These are phyloP conservation scores for Diospyros lotus DNA, from an alignment of 148 eudicot species.

Conservation along the genomic window DNA sequence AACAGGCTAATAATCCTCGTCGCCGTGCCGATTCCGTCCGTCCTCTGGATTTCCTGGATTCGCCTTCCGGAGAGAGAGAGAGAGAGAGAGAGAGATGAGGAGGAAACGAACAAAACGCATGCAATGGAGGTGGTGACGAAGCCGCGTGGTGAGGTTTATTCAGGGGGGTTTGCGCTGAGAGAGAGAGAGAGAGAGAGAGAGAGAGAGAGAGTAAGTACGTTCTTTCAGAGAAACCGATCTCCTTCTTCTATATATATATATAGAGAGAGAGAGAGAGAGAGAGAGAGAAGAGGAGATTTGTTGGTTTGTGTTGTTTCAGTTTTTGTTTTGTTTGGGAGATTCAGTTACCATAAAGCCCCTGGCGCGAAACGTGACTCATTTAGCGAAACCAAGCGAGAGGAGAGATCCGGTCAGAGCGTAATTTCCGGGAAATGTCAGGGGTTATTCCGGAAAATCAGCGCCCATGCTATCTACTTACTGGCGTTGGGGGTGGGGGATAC, in stretches of 20 bases:
- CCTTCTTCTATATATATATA: too few relatives aligned
- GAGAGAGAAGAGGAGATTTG: slow-evolving; percentile 1
- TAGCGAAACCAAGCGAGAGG: too few relatives aligned
- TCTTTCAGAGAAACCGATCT: not conserved
- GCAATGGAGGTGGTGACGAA: slow-evolving; percentile 16
- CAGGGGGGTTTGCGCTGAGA: slow-evolving; percentile 16
- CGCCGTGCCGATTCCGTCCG: too few relatives aligned
- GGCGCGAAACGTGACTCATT: too few relatives aligned
- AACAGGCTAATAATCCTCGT: not conserved
- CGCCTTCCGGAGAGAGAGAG: not conserved
- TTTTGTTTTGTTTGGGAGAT: slow-evolving; percentile 14
- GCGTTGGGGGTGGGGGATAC: too few relatives aligned
- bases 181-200: not conserved
- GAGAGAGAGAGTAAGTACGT: slow-evolving; percentile 8
- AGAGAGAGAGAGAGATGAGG: not conserved
- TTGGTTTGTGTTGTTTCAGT: slow-evolving; percentile 15
- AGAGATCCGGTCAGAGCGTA: too few relatives aligned
- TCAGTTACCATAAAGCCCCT: not conserved
- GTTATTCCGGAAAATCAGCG: too few relatives aligned
- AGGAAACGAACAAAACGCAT: slow-evolving; percentile 10
- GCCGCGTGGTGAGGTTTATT: slow-evolving; percentile 26
- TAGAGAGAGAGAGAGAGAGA: too few relatives aligned
- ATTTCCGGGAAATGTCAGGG: too few relatives aligned
- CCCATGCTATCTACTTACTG: too few relatives aligned
- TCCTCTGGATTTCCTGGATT: too few relatives aligned